phyloP scores from a whole-genome alignment of 2,329 filamentous ascomycete species.

The Pyricularia pennisetigena region DNA sequence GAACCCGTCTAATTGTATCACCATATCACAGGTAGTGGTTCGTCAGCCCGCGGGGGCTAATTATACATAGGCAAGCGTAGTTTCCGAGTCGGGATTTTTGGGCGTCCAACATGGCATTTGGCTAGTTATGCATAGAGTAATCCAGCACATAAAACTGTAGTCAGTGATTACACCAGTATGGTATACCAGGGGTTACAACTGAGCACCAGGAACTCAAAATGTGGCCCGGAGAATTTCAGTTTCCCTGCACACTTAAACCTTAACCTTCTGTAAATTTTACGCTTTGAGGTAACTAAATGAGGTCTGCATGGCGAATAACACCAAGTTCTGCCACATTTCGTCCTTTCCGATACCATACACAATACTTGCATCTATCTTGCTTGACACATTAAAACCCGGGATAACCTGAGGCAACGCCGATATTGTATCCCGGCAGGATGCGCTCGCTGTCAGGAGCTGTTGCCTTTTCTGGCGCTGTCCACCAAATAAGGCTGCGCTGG shows the following conservation, averaged over 20 bases:
- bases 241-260: not conserved
- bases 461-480: not conserved
- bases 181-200: not conserved
- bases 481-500: not conserved
- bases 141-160: not conserved
- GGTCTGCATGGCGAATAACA: not conserved
- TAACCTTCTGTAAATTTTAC: not conserved
- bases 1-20: not conserved
- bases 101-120: too few species aligned
- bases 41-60: not conserved
- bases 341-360: not conserved
- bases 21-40: not conserved
- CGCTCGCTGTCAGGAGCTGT: too few species aligned
- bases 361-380: not conserved
- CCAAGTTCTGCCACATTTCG: not conserved
- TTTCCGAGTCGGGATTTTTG: too few species aligned
- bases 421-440: too few species aligned
- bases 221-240: not conserved
- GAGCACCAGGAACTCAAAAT: not conserved
- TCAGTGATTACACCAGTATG: not conserved
- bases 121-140: not conserved
- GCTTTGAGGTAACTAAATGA: not conserved
- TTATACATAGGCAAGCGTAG: too few species aligned
- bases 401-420: too few species aligned
- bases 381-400: not conserved